Percentiles rank a stretch among this genome's conserved stretches.
Evolutionary conservation across 192 early-diverging fungal species (phyloP).

Genomic region (Phycomyces blakesleeanus): DNA sequence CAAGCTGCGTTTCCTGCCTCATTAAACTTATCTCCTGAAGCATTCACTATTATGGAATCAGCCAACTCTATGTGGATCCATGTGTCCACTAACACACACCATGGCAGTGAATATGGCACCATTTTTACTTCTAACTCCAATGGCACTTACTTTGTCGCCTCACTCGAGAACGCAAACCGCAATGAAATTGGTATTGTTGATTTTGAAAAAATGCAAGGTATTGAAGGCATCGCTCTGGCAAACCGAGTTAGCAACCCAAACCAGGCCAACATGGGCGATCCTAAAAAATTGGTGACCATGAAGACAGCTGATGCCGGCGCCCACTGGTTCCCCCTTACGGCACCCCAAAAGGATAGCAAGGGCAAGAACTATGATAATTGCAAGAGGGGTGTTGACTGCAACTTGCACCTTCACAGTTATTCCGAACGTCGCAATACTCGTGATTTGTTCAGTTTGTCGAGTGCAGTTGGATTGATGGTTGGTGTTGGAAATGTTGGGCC

Average conservation of each 20-base stretch:
- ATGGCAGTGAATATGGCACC: conserved; percentile 69
- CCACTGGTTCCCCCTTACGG: conserved; percentile 56
- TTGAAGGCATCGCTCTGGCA: conserved; percentile 81
- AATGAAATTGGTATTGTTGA: conserved; percentile 77
- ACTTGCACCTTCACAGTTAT: conserved; percentile 83
- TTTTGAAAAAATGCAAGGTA: conserved; percentile 86
- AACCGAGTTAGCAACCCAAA: conserved; percentile 73
- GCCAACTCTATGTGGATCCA: conserved; percentile 61
- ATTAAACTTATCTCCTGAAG: conserved; percentile 52
- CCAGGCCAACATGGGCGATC: conserved; percentile 45
- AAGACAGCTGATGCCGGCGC: conserved; percentile 85
- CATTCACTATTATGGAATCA: conserved; percentile 73
- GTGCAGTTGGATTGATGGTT: conserved; percentile 84
- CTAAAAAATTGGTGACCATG: conserved; percentile 61
- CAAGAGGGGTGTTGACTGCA: conserved; percentile 45
- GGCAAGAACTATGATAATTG: conserved; percentile 31
- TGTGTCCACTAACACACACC: conserved; percentile 53
- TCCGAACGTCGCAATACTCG: conserved; percentile 74
- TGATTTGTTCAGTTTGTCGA: conserved; percentile 75
- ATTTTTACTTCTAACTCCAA: conserved; percentile 91
- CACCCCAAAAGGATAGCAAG: conserved; percentile 45
- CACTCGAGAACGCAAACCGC: conserved; percentile 73
- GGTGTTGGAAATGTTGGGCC: conserved; percentile 91
- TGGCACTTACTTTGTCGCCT: conserved; percentile 74
- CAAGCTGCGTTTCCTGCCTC: conserved; percentile 78